A percentile compares a stretch with the other conserved stretches of the same genome.
Evolutionary conservation across 2,329 filamentous ascomycete genomes (phyloP).

Genomic region (Neofusicoccum parvum): DNA sequence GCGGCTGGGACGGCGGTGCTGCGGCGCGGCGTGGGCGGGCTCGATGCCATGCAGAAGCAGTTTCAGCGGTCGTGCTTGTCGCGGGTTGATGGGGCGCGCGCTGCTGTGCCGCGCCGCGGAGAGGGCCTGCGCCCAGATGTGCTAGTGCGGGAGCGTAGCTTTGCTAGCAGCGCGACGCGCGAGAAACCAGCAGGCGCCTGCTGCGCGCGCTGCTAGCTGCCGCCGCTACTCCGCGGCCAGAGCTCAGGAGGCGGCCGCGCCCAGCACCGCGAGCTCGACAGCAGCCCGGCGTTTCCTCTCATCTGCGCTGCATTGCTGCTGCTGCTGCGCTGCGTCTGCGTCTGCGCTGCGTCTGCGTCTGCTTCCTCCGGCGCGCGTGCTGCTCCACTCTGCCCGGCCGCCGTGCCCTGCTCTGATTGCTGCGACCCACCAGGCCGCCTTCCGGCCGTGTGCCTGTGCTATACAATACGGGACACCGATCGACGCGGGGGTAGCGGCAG

Average conservation of each 20-base stretch:
- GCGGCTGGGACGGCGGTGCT: background rate
- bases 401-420: background rate
- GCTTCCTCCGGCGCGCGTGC: background rate
- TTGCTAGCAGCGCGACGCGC: too few relatives aligned
- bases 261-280: too few relatives aligned
- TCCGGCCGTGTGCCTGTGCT: background rate
- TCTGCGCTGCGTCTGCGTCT: background rate
- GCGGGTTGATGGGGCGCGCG: conserved; percentile 12
- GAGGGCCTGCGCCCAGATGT: too few relatives aligned
- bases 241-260: background rate
- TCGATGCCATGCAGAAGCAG: conserved; percentile 9
- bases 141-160: too few relatives aligned
- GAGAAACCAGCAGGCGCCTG: too few relatives aligned
- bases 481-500: conserved; percentile 14
- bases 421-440: background rate
- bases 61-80: conserved; percentile 14
- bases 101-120: background rate
- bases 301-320: background rate
- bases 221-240: too few relatives aligned
- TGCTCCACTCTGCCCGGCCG: background rate
- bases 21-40: background rate
- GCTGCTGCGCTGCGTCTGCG: background rate
- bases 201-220: too few relatives aligned
- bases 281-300: too few relatives aligned
- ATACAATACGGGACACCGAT: conserved; percentile 2